These are phyloP conservation scores for Nitzschia sp. DNA, from an alignment of 108 stramenopile genomes.

Conservation along the genomic window DNA sequence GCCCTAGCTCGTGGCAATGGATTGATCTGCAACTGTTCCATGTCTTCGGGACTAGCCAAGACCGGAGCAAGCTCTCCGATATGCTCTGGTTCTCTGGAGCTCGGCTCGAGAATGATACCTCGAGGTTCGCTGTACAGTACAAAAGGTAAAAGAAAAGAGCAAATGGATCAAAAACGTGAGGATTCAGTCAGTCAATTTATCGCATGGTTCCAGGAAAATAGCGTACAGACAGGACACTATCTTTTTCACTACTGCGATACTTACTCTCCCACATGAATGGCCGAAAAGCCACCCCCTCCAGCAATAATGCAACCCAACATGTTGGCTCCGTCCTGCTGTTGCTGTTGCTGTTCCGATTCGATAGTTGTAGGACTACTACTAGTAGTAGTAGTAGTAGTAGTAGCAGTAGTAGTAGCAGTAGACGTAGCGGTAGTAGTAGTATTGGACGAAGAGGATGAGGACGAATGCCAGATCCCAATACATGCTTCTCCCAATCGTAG, in stretches of 20 bases:
- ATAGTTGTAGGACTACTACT: no score
- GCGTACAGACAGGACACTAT: no score
- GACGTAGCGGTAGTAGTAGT: no score
- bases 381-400: no score
- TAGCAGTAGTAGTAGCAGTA: no score
- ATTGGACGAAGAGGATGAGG: not conserved
- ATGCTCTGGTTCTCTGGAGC: not conserved
- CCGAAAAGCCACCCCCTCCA: not conserved
- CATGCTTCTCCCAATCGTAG: slow-evolving; percentile 80
- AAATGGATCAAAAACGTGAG: no score
- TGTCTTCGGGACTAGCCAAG: slow-evolving; percentile 45
- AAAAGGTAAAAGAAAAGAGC: not conserved
- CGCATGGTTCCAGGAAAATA: no score
- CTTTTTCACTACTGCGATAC: no score
- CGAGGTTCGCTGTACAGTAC: not conserved
- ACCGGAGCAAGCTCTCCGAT: slow-evolving; percentile 16
- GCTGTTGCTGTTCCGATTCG: not conserved
- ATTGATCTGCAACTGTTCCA: slow-evolving; percentile 28
- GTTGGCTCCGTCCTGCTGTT: no score
- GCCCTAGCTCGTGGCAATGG: slow-evolving; percentile 39
- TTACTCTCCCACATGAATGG: slow-evolving; percentile 9
- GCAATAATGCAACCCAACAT: not conserved
- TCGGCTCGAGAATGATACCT: not conserved
- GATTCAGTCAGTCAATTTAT: no score
- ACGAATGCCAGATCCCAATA: slow-evolving; percentile 46